These are phyloP conservation scores for Sugiyamaella pinicola DNA, from an alignment of 1,139 yeast genomes.

Conservation along the genomic window DNA sequence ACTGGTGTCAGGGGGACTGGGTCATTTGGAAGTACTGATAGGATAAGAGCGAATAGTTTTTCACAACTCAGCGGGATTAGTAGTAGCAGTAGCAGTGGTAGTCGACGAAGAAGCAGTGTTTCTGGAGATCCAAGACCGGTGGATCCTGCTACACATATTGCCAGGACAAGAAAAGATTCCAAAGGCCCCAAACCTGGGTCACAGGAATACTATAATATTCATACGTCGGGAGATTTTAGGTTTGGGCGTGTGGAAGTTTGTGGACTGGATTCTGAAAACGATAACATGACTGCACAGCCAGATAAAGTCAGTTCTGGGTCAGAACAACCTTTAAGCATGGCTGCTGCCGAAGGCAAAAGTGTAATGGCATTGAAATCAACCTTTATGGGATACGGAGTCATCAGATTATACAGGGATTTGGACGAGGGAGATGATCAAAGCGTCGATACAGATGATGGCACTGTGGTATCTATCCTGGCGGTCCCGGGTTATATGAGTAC, in stretches of 20 bases:
- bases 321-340: background rate
- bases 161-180: slow-evolving; percentile 9
- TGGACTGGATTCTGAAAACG: slow-evolving; percentile 9
- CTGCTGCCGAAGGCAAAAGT: background rate
- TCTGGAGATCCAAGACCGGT: slow-evolving; percentile 16
- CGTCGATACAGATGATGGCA: slow-evolving; percentile 25
- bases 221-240: slow-evolving; percentile 34
- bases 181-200: slow-evolving; percentile 15
- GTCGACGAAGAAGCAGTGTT: slow-evolving; percentile 6
- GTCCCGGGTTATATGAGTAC: slow-evolving; percentile 88
- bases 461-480: slow-evolving; percentile 71
- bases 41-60: slow-evolving; percentile 5
- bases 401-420: slow-evolving; percentile 64
- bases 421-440: slow-evolving; percentile 34
- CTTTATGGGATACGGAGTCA: slow-evolving; percentile 71
- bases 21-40: no score
- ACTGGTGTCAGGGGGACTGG: background rate
- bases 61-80: slow-evolving; percentile 4
- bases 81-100: background rate
- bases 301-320: background rate
- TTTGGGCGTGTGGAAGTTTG: slow-evolving; percentile 38
- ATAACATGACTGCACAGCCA: slow-evolving; percentile 29
- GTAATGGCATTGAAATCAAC: slow-evolving; percentile 48
- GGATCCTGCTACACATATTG: slow-evolving; percentile 16
- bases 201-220: slow-evolving; percentile 22